Base-by-base conservation (phyloP, 495 filamentous ascomycete genomes). In the Recurvomyces mirabilis region DNA sequence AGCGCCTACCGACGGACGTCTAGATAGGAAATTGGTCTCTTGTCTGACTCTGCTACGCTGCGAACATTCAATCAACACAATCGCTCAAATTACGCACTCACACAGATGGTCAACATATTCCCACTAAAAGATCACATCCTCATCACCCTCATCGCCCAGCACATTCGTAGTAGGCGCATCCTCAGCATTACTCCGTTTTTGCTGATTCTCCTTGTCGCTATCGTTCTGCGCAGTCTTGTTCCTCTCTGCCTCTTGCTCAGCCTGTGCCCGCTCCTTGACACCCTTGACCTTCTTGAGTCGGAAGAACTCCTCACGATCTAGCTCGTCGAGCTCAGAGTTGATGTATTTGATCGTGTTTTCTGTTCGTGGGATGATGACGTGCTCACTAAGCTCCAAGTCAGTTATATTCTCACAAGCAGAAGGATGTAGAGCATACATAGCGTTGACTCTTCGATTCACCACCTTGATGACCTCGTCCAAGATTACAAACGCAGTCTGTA, bases 331-430 rank as follows among this genome's bases (percentile, higher is more conserved):
- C 60, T 99, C 91, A 9, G 87, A 93, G 67, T 94, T 99, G 74
- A 99, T 99, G 60, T 98, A 94, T 67, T 87, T 95, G 70, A 99
- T 99, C 38, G 91, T 99, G 53, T 96, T 99, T 60, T 96, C 89
- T 15, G 91, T 99, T 35, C 91, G 74, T 21, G 91, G 91, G 52
- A 99, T 96, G 54, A 99, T 96, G 43, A 99, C 93, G 65, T 98
- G 87, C 65, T 93, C 88, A 63, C 72, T 78, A 44, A 10, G n/a
- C n/a, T n/a, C n/a, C n/a, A n/a, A n/a, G n/a, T n/a, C n/a, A n/a
- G n/a, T n/a, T n/a, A n/a, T n/a, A n/a, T n/a, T n/a, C n/a, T n/a
- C n/a, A n/a, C n/a, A n/a, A n/a, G n/a, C n/a, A n/a, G n/a, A n/a
- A n/a, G n/a, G n/a, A n/a, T n/a, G n/a, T n/a, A n/a, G 52, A 34